Evolutionary conservation across 2,329 filamentous ascomycete genomes (phyloP), one percentile per base, ranked within the genome.

Genomic region (Pyricularia grisea): DNA sequence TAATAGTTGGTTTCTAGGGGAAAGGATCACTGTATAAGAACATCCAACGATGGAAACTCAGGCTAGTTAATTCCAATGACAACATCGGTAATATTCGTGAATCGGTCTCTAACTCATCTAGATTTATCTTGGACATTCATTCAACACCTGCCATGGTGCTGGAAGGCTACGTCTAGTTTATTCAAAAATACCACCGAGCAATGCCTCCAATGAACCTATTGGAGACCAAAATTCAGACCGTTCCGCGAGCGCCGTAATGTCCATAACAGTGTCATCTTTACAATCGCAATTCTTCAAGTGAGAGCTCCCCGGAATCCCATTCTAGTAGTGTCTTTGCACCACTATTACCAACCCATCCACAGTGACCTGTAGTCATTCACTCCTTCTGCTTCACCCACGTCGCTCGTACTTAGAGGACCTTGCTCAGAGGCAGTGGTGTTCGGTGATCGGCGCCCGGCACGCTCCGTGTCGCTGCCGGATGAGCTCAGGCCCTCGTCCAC

Each of bases 341-440:
- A 50, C 42, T 50, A n/a, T 20, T 66, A 67, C 66, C 66, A 67
- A 5, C 66, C 66, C 66, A 67, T 67, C 66, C 66, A 67, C 25
- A 30, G 30, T n/a, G 30, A 67, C 12, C 66, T 27, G n/a, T 50
- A 20, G 42, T 50, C 42, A 50, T 11, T n/a, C 14, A n/a, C 42
- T 50, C 17, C 33, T 14, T 36, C 33, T 14, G 6, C 33, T 36
- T 36, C 33, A 36, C 33, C 12, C 12, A 3, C 33, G 14, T 2
- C 4, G 12, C 33, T 36, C 33, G 33, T 36, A 36, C 2, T 14
- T 12, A 12, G 33, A 36, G 33, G 33, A 36, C 33, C 33, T 36
- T 36, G 33, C 12, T 12, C 42, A 50, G 42, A 50, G 20, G 42
- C 42, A 50, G 42, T 50, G 42, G 4, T n/a, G 6, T 50, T n/a